phyloP scores from a whole-genome alignment of 192 early-diverging fungal species.

The Dispira simplex region DNA sequence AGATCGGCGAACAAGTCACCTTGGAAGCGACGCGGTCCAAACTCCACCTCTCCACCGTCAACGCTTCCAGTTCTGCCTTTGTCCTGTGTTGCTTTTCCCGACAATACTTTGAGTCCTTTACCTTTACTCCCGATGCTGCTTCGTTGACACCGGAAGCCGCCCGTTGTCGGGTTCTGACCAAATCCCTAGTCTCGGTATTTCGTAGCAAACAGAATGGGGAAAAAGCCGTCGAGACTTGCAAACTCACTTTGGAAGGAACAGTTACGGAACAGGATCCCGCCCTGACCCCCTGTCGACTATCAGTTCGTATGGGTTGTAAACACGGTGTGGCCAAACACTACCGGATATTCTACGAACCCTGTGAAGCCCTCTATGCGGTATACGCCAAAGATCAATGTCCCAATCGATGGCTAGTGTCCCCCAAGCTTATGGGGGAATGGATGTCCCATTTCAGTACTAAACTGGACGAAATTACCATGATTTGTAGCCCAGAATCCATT shows the following conservation, averaged over 20 bases:
- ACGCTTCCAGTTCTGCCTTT: conserved; percentile 49
- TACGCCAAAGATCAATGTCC: conserved; percentile 23
- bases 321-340: conserved; percentile 26
- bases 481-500: conserved; percentile 14
- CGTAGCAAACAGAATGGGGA: conserved; percentile 13
- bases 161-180: conserved; percentile 23
- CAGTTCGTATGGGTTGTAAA: conserved; percentile 22
- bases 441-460: conserved; percentile 26
- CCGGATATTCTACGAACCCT: conserved; percentile 27
- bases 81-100: conserved; percentile 34
- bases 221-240: conserved; percentile 18
- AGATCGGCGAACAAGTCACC: conserved; percentile 44
- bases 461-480: conserved; percentile 20
- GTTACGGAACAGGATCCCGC: conserved; percentile 11
- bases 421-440: conserved; percentile 24
- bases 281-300: background rate
- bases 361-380: conserved; percentile 22
- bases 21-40: conserved; percentile 26
- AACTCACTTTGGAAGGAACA: conserved; percentile 23
- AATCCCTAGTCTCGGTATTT: conserved; percentile 25
- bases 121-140: conserved; percentile 16
- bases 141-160: conserved; percentile 12
- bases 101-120: conserved; percentile 51
- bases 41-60: conserved; percentile 37
- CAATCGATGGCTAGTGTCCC: conserved; percentile 22